Base-by-base conservation (phyloP, 2,329 filamentous ascomycete species). In the Ascochyta koolunga region DNA sequence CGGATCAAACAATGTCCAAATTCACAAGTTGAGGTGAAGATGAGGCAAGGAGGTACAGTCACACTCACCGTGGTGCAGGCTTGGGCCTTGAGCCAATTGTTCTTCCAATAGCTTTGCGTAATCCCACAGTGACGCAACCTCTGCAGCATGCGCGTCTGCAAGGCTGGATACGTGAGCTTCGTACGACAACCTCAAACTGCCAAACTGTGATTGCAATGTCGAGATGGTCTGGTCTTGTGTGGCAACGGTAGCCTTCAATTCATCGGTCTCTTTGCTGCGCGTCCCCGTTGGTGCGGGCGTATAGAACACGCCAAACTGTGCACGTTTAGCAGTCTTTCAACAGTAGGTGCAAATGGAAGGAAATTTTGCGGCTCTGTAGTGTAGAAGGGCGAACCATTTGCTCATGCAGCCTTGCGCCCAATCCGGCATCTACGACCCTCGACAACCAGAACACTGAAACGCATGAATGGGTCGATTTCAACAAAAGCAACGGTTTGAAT, bases 41-140 rank as follows among this genome's bases (percentile, higher is more conserved):
- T 45, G 41, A 39, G 42, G 37, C 41, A 58, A 33, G 48, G 25
- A 29, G 36, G 32, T 36, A 42, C 43, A 37, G 21, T 42, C 32
- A 44, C 27, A 59, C 71, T 56, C 56, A 72, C 71, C 60, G 57
- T 72, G 68, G 40, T 71, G 68, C 31, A 71, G 61, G 24, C 46
- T 52, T 27, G 66, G 62, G 27, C 60, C 56, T 39, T 69, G 60
- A 29, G 62, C 60, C 36, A 69, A 55, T 47, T 71, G 70, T 24
- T 71, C 66, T 59, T 79, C 77, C 31, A 78, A 66, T 15, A 74
- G 64, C 41, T 62, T 63, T 33, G 75, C 67, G 57, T 79, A 76
- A 19, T 73, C 66, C 21, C 64, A 70, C 29, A 77, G 54, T 7
- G 74, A 74, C n/a, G 69, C 67, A 9, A 79, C 49, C 63, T 78